phyloP scores from a whole-genome alignment of 2,329 filamentous ascomycete species.

The Paracoccidioides lutzii region DNA sequence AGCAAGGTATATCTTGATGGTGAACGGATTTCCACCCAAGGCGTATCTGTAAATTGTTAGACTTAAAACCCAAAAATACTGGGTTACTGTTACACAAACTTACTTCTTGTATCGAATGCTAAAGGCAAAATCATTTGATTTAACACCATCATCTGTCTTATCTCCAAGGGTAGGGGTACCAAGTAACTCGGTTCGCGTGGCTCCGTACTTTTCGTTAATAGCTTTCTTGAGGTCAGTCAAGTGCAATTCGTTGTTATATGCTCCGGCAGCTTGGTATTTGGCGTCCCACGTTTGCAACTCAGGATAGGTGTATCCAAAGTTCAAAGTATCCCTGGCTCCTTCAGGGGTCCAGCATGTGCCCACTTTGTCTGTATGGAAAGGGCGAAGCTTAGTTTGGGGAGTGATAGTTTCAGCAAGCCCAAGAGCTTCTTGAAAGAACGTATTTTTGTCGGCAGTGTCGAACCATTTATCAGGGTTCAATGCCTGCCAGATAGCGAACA shows the following conservation, averaged over 20 bases:
- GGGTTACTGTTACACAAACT: neutral
- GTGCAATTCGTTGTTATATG: neutral
- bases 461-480: conserved; percentile 5
- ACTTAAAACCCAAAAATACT: neutral
- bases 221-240: neutral
- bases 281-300: conserved; percentile 3
- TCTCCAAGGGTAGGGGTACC: neutral
- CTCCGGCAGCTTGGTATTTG: neutral
- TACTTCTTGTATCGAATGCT: conserved; percentile 3
- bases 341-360: conserved; percentile 1
- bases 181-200: neutral
- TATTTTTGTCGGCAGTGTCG: neutral
- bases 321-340: neutral
- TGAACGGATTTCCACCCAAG: neutral
- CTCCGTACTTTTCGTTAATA: conserved; percentile 1
- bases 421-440: conserved; percentile 2
- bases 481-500: conserved; percentile 2
- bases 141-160: conserved; percentile 1
- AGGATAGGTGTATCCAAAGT: conserved; percentile 2
- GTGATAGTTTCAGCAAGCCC: conserved; percentile 1
- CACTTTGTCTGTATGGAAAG: neutral
- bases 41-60: neutral
- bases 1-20: conserved; percentile 1
- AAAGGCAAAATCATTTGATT: conserved; percentile 2
- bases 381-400: neutral